A percentile compares a stretch with the other conserved stretches of the same genome.
Evolutionary conservation across 2,329 filamentous ascomycete genomes (phyloP).

Genomic region (Corinectria fuckeliana): DNA sequence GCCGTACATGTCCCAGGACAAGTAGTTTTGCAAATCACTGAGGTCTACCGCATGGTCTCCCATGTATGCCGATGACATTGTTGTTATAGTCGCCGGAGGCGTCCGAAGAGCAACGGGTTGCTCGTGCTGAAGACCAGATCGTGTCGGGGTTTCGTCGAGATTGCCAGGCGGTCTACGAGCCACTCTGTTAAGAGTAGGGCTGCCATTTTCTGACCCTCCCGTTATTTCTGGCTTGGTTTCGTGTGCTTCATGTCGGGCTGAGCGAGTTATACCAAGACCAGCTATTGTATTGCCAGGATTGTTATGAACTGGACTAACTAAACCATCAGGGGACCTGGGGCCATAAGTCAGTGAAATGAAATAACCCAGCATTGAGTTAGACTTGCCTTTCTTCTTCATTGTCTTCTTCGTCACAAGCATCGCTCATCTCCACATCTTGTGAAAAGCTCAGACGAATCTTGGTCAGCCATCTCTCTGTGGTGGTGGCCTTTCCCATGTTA

Average conservation of each 20-base stretch:
- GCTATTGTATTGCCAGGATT: conserved; percentile 32
- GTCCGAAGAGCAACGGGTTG: conserved; percentile 41
- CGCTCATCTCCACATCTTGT: conserved; percentile 38
- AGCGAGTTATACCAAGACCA: conserved; percentile 30
- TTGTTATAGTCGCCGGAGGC: conserved; percentile 23
- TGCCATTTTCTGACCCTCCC: conserved; percentile 20
- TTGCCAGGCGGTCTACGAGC: conserved; percentile 19
- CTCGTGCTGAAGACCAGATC: conserved; percentile 47
- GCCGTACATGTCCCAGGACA: conserved; percentile 50
- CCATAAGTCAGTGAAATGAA: conserved; percentile 1
- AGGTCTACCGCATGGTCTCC: conserved; percentile 46
- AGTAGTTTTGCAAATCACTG: conserved; percentile 47
- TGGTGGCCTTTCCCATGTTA: conserved; percentile 40
- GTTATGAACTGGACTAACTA: conserved; percentile 30
- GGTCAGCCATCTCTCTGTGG: conserved; percentile 47
- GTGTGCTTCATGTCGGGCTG: conserved; percentile 28
- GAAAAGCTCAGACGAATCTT: conserved; percentile 45
- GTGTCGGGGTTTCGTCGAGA: conserved; percentile 32
- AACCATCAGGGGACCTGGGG: conserved; percentile 24
- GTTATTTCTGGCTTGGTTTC: conserved; percentile 30
- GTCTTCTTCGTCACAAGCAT: conserved; percentile 24
- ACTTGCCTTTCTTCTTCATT: conserved; percentile 28
- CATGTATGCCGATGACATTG: conserved; percentile 36
- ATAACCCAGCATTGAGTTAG: neutral
- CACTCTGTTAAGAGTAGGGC: conserved; percentile 20